These are phyloP conservation scores for Rhizopus stolonifer DNA, from an alignment of 371 early-diverging fungal genomes.

Conservation along the genomic window DNA sequence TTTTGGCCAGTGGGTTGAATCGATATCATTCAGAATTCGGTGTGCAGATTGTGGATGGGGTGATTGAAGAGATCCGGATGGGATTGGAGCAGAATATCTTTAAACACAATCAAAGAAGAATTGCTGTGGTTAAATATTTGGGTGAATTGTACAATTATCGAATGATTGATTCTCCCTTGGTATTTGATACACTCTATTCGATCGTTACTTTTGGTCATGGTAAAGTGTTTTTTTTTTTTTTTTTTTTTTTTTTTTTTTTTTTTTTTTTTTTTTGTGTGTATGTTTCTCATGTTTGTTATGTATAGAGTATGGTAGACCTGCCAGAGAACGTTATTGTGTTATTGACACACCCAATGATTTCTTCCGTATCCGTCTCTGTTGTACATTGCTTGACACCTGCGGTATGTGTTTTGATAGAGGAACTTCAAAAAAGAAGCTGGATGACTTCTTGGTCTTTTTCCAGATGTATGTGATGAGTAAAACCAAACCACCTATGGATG, in stretches of 20 bases:
- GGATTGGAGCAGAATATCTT: conserved; percentile 85
- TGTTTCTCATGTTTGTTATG: not conserved
- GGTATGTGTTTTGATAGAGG: conserved; percentile 83
- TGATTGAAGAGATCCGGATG: conserved; percentile 86
- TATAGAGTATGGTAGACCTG: conserved; percentile 73
- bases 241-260: too few species aligned
- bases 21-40: conserved; percentile 87
- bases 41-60: conserved; percentile 78
- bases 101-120: conserved; percentile 86
- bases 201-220: conserved; percentile 86
- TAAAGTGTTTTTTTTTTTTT: conserved; percentile 22
- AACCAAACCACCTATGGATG: conserved; percentile 80
- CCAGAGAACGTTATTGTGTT: conserved; percentile 60
- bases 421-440: conserved; percentile 62
- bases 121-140: conserved; percentile 80
- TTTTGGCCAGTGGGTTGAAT: conserved; percentile 74
- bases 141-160: conserved; percentile 91
- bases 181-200: conserved; percentile 86
- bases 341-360: conserved; percentile 88
- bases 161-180: conserved; percentile 75
- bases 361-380: conserved; percentile 90
- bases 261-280: too few species aligned
- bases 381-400: conserved; percentile 87
- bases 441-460: conserved; percentile 74
- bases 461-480: conserved; percentile 91